Evolutionary conservation across 805 yeast species (phyloP).

Genomic region (Zygoascus ofunaensis): DNA sequence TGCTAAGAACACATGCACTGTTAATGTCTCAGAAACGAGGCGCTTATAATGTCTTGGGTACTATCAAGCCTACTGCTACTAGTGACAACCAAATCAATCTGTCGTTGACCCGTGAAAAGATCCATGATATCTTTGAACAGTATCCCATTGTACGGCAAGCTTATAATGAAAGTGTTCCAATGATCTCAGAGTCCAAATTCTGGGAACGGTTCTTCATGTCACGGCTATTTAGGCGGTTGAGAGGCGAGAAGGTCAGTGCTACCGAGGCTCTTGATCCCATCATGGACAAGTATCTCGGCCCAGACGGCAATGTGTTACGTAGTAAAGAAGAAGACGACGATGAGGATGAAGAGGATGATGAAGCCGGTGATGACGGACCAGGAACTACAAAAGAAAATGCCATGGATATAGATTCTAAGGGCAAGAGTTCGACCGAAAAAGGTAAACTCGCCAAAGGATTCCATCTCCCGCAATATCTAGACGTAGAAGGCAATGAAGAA

Average conservation of each 20-base stretch:
- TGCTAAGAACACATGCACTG: slow-evolving; percentile 77
- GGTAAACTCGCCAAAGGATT: slow-evolving; percentile 25
- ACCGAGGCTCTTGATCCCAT: slow-evolving; percentile 77
- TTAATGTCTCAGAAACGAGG: slow-evolving; percentile 80
- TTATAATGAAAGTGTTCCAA: slow-evolving; percentile 84
- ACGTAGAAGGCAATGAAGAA: slow-evolving; percentile 69
- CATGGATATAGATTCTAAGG: background rate
- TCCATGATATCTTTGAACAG: slow-evolving; percentile 80
- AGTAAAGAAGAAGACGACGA: slow-evolving; percentile 29
- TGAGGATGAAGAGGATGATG: slow-evolving; percentile 28
- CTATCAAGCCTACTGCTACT: slow-evolving; percentile 89
- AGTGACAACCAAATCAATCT: slow-evolving; percentile 91
- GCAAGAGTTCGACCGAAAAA: slow-evolving; percentile 2
- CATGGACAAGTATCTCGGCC: slow-evolving; percentile 71
- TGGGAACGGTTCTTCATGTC: slow-evolving; percentile 96
- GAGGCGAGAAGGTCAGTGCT: slow-evolving; percentile 76
- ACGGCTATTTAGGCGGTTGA: slow-evolving; percentile 69
- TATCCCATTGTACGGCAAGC: slow-evolving; percentile 89
- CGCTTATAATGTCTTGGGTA: slow-evolving; percentile 85
- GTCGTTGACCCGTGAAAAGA: slow-evolving; percentile 81
- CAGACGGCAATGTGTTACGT: slow-evolving; percentile 39
- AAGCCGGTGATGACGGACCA: slow-evolving; percentile 4
- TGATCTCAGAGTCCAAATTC: slow-evolving; percentile 79
- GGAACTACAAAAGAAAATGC: too few species aligned
- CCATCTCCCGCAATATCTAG: slow-evolving; percentile 61